These are phyloP conservation scores for Mucor racemosus DNA, from an alignment of 371 early-diverging fungal genomes.

Conservation along the genomic window DNA sequence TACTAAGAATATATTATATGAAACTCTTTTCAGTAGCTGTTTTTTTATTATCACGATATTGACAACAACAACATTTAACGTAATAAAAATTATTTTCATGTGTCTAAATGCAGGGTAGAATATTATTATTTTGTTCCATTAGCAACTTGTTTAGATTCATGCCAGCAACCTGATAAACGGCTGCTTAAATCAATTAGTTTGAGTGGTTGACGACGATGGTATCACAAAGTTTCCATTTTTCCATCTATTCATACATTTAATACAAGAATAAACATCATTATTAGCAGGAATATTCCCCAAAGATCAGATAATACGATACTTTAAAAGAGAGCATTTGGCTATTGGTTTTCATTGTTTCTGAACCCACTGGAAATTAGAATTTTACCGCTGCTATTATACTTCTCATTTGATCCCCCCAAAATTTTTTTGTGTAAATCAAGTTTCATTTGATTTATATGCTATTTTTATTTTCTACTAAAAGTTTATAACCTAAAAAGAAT, in stretches of 20 bases:
- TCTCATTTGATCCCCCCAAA: background rate
- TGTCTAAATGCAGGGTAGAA: background rate
- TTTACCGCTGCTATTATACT: background rate
- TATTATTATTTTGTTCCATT: background rate
- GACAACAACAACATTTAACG: background rate
- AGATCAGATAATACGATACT: background rate
- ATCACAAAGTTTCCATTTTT: background rate
- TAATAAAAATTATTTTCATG: background rate
- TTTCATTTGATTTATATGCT: too few relatives aligned
- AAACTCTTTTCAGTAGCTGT: background rate
- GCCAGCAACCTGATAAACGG: background rate
- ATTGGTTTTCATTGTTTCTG: background rate
- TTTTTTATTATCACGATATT: background rate
- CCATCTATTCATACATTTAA: background rate
- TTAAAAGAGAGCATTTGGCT: background rate
- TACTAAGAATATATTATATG: slow-evolving; percentile 2
- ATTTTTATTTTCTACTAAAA: too few relatives aligned
- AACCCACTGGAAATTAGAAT: background rate
- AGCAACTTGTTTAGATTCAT: background rate
- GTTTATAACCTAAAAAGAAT: background rate
- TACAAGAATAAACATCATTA: background rate
- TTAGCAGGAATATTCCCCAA: too few relatives aligned
- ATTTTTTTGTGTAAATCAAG: too few relatives aligned
- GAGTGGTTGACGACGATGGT: background rate
- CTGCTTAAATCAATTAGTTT: background rate